Conservation (phyloP, 108 stramenopile genomes). For the Cyclotella atomus region DNA sequence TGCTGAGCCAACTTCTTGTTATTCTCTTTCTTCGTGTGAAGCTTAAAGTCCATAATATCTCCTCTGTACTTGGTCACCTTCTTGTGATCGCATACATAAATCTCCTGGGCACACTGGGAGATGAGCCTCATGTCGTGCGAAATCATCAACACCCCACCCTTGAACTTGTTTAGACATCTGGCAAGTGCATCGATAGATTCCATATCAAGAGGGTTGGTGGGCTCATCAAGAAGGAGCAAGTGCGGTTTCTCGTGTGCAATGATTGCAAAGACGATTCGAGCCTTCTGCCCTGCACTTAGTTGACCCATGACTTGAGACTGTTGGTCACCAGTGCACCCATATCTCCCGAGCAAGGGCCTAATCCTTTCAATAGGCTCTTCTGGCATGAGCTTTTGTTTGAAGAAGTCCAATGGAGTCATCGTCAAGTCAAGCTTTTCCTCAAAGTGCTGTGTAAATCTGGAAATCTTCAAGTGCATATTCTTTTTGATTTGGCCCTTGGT, state of each 20-base stretch:
- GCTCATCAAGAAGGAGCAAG: constrained; percentile 98
- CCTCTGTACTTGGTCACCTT: constrained; percentile 86
- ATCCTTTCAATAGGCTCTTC: constrained; percentile 77
- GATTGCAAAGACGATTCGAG: constrained; percentile 97
- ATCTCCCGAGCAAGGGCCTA: constrained; percentile 89
- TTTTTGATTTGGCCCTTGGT: constrained; percentile 93
- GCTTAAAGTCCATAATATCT: constrained; percentile 95
- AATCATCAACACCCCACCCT: constrained; percentile 98
- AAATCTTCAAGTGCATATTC: constrained; percentile 93
- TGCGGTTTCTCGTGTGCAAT: constrained; percentile 96
- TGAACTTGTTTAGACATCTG: constrained; percentile 93
- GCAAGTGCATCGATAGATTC: constrained; percentile 98
- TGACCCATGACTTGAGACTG: constrained; percentile 88
- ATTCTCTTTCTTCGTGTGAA: constrained; percentile 86
- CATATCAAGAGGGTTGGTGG: constrained; percentile 95
- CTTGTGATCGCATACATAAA: constrained; percentile 96
- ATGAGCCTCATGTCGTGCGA: constrained; percentile 99
- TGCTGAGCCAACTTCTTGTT: constrained; percentile 88
- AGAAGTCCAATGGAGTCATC: constrained; percentile 95
- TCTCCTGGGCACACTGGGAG: constrained; percentile 96
- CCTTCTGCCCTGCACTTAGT: constrained; percentile 96
- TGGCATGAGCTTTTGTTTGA: constrained; percentile 92
- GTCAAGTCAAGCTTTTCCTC: constrained; percentile 96
- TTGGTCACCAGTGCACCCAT: constrained; percentile 92
- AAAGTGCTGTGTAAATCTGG: constrained; percentile 98